A percentile compares a stretch with the other conserved stretches of the same genome.
phyloP scores from a whole-genome alignment of 176 grass and related monocot species.

The Phyllostachys edulis region DNA sequence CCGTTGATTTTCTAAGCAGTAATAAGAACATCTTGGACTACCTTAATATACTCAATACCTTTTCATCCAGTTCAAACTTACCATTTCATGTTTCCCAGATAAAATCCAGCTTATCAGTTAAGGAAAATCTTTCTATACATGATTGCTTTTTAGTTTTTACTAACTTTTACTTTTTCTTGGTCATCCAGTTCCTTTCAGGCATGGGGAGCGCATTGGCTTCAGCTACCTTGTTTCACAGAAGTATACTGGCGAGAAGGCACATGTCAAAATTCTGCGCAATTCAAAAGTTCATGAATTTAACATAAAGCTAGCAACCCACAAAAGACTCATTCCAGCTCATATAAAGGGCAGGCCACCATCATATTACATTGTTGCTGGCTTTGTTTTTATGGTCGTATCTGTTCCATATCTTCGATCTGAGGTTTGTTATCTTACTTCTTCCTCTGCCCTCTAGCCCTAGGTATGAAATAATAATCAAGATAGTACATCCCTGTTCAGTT shows the following conservation, averaged over 20 bases:
- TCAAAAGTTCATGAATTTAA: conserved; percentile 79
- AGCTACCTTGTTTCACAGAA: conserved; percentile 97
- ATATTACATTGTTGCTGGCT: conserved; percentile 98
- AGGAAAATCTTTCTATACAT: conserved; percentile 8
- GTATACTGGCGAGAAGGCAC: conserved; percentile 91
- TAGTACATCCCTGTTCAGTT: not conserved
- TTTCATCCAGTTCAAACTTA: conserved; percentile 6
- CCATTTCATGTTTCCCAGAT: conserved; percentile 21
- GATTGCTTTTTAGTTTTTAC: conserved; percentile 15
- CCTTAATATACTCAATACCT: not conserved
- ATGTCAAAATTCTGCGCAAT: conserved; percentile 70
- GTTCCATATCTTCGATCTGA: conserved; percentile 97
- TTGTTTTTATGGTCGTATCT: conserved; percentile 80
- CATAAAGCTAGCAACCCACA: conserved; percentile 87
- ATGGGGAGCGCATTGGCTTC: conserved; percentile 97
- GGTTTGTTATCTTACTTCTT: conserved; percentile 42
- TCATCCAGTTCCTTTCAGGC: conserved; percentile 92
- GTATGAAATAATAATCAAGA: not conserved
- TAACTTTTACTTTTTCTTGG: conserved; percentile 28
- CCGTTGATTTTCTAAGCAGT: not conserved
- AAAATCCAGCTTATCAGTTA: not conserved
- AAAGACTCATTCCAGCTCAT: conserved; percentile 90
- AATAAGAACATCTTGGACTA: not conserved
- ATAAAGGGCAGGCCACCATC: conserved; percentile 83
- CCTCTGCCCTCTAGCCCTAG: not conserved